Percentiles rank a stretch among this genome's conserved stretches.
phyloP scores from a whole-genome alignment of 331 rosid genomes.

The Quercus phellos region DNA sequence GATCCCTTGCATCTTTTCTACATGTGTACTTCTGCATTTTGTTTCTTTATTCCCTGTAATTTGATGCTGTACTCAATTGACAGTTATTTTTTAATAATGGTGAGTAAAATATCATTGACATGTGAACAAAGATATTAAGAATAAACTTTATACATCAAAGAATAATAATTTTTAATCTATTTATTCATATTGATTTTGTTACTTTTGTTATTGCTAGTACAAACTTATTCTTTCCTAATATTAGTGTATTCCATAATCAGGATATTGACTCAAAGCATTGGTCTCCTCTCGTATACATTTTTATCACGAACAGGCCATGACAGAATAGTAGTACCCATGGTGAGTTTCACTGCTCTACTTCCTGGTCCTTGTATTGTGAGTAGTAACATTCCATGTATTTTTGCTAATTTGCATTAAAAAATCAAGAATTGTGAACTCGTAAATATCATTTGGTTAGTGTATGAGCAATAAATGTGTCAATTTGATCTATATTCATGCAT shows the following conservation, averaged over 20 bases:
- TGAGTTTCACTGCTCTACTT: conserved; percentile 39
- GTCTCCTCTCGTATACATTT: conserved; percentile 83
- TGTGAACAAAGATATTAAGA: too few relatives aligned
- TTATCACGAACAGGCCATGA: conserved; percentile 56
- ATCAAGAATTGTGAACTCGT: neutral
- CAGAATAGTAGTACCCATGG: conserved; percentile 90
- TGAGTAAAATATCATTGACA: neutral
- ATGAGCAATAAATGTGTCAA: neutral
- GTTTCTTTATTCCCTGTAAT: neutral
- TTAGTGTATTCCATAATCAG: conserved; percentile 37
- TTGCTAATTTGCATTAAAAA: neutral
- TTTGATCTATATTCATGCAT: neutral
- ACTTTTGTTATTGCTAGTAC: neutral
- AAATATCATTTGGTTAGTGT: neutral
- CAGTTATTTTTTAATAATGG: neutral
- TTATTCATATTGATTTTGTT: neutral
- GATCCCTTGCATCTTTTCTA: neutral
- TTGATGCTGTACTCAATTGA: neutral
- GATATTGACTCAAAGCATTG: conserved; percentile 67
- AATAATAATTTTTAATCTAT: too few relatives aligned
- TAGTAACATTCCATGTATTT: neutral
- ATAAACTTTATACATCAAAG: too few relatives aligned
- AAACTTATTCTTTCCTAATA: neutral
- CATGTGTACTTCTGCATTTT: neutral
- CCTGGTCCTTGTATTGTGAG: neutral